Percentiles rank a stretch among this genome's conserved stretches.
Evolutionary conservation across 805 yeast species (phyloP).

Genomic region (Yarrowia sp.): DNA sequence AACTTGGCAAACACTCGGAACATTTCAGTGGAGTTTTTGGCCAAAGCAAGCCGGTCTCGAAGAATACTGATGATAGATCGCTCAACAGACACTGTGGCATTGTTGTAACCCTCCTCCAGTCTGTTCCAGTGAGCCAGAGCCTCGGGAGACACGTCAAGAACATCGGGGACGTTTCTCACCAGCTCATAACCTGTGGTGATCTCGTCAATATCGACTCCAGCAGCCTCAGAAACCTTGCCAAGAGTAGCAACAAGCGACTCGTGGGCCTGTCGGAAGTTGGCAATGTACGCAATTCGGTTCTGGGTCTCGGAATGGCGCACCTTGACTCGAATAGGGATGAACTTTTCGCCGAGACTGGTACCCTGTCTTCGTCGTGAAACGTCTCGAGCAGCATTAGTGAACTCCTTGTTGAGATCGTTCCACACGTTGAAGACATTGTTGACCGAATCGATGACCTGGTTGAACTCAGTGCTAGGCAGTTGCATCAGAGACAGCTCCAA

Average conservation of each 20-base stretch:
- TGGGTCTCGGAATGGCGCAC: conserved; percentile 54
- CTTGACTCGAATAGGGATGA: conserved; percentile 67
- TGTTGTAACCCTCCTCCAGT: conserved; percentile 55
- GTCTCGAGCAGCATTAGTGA: conserved; percentile 74
- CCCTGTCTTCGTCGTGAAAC: conserved; percentile 64
- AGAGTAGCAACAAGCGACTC: conserved; percentile 56
- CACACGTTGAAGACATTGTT: conserved; percentile 56
- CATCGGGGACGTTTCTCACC: conserved; percentile 52
- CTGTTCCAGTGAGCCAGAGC: conserved; percentile 52
- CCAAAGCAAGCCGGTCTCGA: conserved; percentile 52
- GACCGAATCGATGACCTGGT: conserved; percentile 47
- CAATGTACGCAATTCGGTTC: conserved; percentile 56
- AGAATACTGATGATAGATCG: conserved; percentile 54
- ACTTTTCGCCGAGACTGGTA: conserved; percentile 60
- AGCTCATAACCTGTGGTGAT: conserved; percentile 46
- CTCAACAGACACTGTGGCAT: conserved; percentile 57
- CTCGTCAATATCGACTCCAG: conserved; percentile 37
- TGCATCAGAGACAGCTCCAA: conserved; percentile 54
- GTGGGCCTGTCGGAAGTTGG: conserved; percentile 61
- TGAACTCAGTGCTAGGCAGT: conserved; percentile 54
- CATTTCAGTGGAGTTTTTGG: conserved; percentile 58
- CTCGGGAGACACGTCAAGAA: conserved; percentile 50
- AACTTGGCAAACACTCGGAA: conserved; percentile 60
- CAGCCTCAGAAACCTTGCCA: conserved; percentile 42
- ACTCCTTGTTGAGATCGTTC: conserved; percentile 68